A percentile compares a stretch with the other conserved stretches of the same genome.
phyloP scores from a whole-genome alignment of 164 flowering plant genomes.

The Vitis cinerea region DNA sequence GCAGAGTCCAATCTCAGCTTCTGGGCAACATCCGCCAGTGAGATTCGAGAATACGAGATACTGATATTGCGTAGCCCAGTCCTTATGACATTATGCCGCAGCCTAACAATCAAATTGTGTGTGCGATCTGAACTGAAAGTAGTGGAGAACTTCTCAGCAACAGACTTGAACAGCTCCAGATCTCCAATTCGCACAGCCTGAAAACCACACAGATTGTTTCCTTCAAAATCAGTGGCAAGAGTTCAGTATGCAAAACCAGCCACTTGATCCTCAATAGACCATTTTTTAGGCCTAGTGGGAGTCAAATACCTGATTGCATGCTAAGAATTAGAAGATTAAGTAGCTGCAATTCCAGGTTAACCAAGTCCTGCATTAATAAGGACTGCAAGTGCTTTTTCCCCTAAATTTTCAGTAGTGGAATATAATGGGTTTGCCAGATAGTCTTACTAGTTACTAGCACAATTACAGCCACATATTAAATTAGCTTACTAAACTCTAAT shows the following conservation, averaged over 20 bases:
- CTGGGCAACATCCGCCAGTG: constrained; percentile 75
- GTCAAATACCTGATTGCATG: not conserved
- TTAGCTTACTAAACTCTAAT: no score
- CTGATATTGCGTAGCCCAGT: constrained; percentile 92
- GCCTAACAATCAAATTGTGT: constrained; percentile 82
- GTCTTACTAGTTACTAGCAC: no score
- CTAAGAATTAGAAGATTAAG: no score
- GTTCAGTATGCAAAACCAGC: not conserved
- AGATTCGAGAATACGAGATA: constrained; percentile 88
- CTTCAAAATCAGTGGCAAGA: not conserved
- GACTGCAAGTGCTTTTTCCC: no score
- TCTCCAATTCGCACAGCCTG: constrained; percentile 99
- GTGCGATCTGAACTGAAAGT: constrained; percentile 76
- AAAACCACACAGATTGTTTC: constrained; percentile 6
- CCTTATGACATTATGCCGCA: constrained; percentile 90
- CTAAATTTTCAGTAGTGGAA: no score
- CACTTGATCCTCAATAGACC: not conserved
- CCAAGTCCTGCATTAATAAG: no score
- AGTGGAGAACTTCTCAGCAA: constrained; percentile 67
- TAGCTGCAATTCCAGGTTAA: no score
- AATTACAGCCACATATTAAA: no score
- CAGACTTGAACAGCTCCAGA: constrained; percentile 70
- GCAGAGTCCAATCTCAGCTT: constrained; percentile 77
- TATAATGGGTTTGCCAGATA: no score
- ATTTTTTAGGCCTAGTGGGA: not conserved